phyloP scores from a whole-genome alignment of 148 eudicot genomes.

The Pouteria glomerata region DNA sequence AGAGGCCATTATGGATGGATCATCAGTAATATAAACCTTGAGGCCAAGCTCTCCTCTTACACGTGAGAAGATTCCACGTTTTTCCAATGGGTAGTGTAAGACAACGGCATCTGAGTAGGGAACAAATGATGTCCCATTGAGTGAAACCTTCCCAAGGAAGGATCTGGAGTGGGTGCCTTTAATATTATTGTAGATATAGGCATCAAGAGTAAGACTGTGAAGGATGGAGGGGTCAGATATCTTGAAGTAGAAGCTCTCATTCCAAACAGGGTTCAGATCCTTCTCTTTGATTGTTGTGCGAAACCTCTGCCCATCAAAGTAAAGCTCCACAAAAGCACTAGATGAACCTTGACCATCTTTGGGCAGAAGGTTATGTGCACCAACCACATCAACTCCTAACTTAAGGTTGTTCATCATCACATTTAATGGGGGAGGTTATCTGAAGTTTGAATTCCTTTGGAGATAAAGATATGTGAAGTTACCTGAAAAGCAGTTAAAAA shows the following conservation, averaged over 20 bases:
- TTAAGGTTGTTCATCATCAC: constrained; percentile 54
- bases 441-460: not conserved
- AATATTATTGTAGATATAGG: constrained; percentile 51
- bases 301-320: constrained; percentile 71
- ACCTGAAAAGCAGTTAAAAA: constrained; percentile 20
- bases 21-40: constrained; percentile 72
- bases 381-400: constrained; percentile 76
- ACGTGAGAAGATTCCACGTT: constrained; percentile 81
- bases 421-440: not conserved
- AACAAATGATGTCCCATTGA: constrained; percentile 85
- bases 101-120: constrained; percentile 76
- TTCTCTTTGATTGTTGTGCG: constrained; percentile 83
- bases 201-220: constrained; percentile 59
- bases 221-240: constrained; percentile 73
- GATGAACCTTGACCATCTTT: constrained; percentile 95
- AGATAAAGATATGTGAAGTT: not conserved
- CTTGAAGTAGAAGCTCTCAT: constrained; percentile 95
- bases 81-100: constrained; percentile 81
- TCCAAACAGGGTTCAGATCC: constrained; percentile 89
- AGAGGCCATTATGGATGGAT: constrained; percentile 72
- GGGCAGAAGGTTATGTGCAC: constrained; percentile 87
- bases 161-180: constrained; percentile 44
- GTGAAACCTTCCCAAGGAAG: constrained; percentile 79
- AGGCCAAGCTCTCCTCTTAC: constrained; percentile 92
- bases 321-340: constrained; percentile 77